phyloP scores from a whole-genome alignment of 441 rosid genomes.

The Populus hybrid region DNA sequence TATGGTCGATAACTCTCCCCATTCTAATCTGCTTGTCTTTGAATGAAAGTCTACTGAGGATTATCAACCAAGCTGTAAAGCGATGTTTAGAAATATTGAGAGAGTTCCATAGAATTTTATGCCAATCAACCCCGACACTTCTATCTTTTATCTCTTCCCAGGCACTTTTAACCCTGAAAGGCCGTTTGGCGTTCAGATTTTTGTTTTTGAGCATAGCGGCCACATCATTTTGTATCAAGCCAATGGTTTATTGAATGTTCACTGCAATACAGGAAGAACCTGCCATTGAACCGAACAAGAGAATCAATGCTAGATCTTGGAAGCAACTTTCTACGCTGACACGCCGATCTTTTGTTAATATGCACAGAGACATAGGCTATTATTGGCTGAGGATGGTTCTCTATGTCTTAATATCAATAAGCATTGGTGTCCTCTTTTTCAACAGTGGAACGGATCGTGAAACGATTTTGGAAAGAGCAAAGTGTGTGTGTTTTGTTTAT shows the following conservation, averaged over 20 bases:
- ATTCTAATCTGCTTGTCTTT: too few relatives aligned
- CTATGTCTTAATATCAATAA: conserved; percentile 57
- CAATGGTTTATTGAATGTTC: background rate
- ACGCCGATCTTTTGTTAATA: conserved; percentile 61
- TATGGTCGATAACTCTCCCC: too few relatives aligned
- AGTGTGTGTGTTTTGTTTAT: conserved; percentile 58
- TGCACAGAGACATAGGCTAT: conserved; percentile 72
- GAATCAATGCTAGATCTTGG: conserved; percentile 57
- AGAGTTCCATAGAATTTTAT: background rate
- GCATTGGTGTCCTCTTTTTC: conserved; percentile 63
- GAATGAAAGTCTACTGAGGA: background rate
- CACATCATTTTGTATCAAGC: background rate
- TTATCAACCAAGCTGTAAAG: background rate
- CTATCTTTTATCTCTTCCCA: background rate
- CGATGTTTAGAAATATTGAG: background rate
- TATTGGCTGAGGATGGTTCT: conserved; percentile 67
- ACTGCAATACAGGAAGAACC: conserved; percentile 40
- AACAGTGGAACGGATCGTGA: conserved; percentile 56
- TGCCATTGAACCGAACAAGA: conserved; percentile 35
- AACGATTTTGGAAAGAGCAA: conserved; percentile 59
- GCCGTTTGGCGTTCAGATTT: background rate
- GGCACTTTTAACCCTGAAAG: background rate
- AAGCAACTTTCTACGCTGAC: conserved; percentile 69
- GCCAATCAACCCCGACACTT: background rate
- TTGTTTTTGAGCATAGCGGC: background rate